Conservation (phyloP, 2,329 filamentous ascomycete genomes). For the Phialophora macrospora region DNA sequence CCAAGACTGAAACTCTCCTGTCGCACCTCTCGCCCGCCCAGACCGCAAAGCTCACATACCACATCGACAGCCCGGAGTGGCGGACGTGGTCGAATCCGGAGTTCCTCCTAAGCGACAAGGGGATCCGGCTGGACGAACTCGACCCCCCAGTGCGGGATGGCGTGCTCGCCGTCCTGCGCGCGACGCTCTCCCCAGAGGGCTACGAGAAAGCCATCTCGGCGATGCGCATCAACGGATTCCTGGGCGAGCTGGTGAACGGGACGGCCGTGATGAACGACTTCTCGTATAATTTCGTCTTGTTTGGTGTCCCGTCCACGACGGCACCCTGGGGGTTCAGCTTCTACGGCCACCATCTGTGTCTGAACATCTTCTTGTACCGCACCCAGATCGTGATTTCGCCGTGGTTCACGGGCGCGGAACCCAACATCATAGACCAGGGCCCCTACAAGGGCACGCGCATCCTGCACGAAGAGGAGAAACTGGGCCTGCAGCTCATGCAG, state of each 20-base stretch:
- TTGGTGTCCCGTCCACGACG: conserved; percentile 64
- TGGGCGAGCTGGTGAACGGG: conserved; percentile 69
- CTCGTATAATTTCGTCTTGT: conserved; percentile 77
- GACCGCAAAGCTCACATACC: conserved; percentile 57
- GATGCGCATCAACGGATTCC: conserved; percentile 76
- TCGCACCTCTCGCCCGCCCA: conserved; percentile 56
- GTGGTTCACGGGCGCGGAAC: conserved; percentile 80
- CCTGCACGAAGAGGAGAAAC: conserved; percentile 65
- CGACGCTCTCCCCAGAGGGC: conserved; percentile 69
- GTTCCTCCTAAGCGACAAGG: conserved; percentile 70
- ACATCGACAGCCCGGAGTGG: conserved; percentile 74
- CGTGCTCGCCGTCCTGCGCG: conserved; percentile 61
- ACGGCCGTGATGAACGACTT: conserved; percentile 71
- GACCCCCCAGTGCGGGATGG: conserved; percentile 51
- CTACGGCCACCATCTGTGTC: conserved; percentile 79
- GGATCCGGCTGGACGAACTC: conserved; percentile 71
- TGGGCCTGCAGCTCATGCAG: conserved; percentile 74
- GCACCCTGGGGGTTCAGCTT: conserved; percentile 73
- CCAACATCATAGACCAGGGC: conserved; percentile 72
- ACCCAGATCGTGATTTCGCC: conserved; percentile 71
- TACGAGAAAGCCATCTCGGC: conserved; percentile 71
- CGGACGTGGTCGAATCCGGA: conserved; percentile 75
- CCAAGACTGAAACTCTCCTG: conserved; percentile 56
- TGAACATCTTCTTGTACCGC: conserved; percentile 70
- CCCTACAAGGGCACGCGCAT: conserved; percentile 68